Conservation (phyloP, 164 flowering plant genomes). For the Annona squamosa region DNA sequence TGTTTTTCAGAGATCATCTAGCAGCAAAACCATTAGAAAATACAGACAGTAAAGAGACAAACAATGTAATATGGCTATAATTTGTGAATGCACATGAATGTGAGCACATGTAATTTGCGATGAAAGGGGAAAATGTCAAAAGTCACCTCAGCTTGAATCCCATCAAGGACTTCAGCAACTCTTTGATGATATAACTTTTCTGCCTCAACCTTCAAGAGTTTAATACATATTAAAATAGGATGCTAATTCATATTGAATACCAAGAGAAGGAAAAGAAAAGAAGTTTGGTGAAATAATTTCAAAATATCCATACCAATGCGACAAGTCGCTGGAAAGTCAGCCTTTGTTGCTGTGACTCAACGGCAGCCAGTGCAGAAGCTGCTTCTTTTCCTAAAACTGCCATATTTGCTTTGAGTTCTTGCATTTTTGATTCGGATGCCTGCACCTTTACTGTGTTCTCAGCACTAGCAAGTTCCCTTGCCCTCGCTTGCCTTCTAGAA, state of each 20-base stretch:
- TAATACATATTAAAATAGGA: background rate
- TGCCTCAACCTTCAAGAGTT: slow-evolving; percentile 70
- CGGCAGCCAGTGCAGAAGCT: slow-evolving; percentile 84
- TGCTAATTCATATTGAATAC: background rate
- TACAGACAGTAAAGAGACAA: background rate
- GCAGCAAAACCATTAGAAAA: slow-evolving; percentile 8
- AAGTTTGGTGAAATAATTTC: background rate
- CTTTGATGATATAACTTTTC: slow-evolving; percentile 71
- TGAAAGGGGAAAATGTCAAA: background rate
- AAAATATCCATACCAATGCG: slow-evolving; percentile 52
- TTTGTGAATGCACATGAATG: background rate
- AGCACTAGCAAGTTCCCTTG: slow-evolving; percentile 59
- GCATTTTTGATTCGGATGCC: slow-evolving; percentile 78
- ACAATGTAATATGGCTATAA: background rate
- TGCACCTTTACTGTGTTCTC: slow-evolving; percentile 78
- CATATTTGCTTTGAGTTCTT: slow-evolving; percentile 90
- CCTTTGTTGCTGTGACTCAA: slow-evolving; percentile 92
- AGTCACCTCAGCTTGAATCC: slow-evolving; percentile 84
- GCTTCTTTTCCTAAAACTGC: slow-evolving; percentile 97
- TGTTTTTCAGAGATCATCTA: slow-evolving; percentile 94
- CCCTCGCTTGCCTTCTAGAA: slow-evolving; percentile 68
- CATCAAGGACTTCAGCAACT: slow-evolving; percentile 70
- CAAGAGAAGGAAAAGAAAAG: background rate
- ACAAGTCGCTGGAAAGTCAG: slow-evolving; percentile 90
- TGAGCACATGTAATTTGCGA: background rate